These are phyloP conservation scores for Bryoerythrophyllum caledonicum DNA, from an alignment of 225 moss, liverwort and hornwort species.

Conservation along the genomic window DNA sequence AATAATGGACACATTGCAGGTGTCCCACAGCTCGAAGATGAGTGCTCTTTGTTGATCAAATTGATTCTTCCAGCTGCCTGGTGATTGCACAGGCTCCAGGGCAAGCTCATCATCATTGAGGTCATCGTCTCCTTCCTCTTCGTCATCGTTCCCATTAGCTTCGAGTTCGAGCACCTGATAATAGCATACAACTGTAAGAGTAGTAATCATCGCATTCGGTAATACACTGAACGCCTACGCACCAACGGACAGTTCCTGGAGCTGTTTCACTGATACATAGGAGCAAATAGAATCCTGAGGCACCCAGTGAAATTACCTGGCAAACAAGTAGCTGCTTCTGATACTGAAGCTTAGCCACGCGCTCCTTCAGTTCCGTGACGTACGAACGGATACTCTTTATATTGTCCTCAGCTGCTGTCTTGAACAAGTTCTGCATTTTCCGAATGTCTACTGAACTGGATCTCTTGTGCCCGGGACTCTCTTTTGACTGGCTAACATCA, in stretches of 20 bases:
- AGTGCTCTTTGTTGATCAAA: constrained; percentile 77
- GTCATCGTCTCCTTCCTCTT: constrained; percentile 53
- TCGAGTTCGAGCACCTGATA: constrained; percentile 90
- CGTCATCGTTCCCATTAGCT: constrained; percentile 54
- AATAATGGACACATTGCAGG: constrained; percentile 89
- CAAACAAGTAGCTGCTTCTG: constrained; percentile 99
- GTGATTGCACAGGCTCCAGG: constrained; percentile 65
- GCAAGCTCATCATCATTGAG: constrained; percentile 37
- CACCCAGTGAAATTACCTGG: constrained; percentile 45
- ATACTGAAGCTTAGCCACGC: constrained; percentile 97
- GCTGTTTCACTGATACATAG: neutral
- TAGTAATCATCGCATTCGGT: neutral
- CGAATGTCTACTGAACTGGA: constrained; percentile 89
- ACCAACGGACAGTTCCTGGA: neutral
- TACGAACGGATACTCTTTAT: constrained; percentile 96
- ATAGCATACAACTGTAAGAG: neutral
- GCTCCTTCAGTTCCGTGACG: constrained; percentile 93
- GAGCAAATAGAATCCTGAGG: too few relatives aligned
- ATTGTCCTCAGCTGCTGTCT: constrained; percentile 97
- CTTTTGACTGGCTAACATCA: constrained; percentile 53
- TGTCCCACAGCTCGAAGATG: constrained; percentile 93
- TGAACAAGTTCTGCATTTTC: constrained; percentile 97
- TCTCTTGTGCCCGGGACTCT: constrained; percentile 68
- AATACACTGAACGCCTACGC: too few relatives aligned
- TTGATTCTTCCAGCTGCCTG: constrained; percentile 69